These are phyloP conservation scores for Spiraea crenata DNA, from an alignment of 331 rosid genomes.

Conservation along the genomic window DNA sequence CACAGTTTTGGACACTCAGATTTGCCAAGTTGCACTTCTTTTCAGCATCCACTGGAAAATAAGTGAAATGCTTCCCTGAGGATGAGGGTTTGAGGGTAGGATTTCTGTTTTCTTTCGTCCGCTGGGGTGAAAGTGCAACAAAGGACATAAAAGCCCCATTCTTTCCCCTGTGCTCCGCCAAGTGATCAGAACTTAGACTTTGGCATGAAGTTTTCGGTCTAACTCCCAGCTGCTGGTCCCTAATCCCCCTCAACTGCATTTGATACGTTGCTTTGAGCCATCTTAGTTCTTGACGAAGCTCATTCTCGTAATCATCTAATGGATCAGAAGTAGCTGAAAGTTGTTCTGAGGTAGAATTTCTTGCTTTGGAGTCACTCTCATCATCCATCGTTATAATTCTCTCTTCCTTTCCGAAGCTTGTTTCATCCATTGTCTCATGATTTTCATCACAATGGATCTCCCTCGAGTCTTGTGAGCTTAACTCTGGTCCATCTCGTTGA, in stretches of 20 bases:
- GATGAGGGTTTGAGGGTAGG: constrained; percentile 24
- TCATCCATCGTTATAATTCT: constrained; percentile 35
- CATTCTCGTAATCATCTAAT: constrained; percentile 62
- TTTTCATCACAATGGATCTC: constrained; percentile 46
- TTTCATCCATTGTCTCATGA: constrained; percentile 32
- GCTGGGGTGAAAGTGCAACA: constrained; percentile 25
- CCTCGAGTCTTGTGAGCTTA: constrained; percentile 36
- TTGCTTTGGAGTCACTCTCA: constrained; percentile 28
- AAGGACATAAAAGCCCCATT: constrained; percentile 25
- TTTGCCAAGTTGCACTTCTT: constrained; percentile 30
- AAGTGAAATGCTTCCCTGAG: constrained; percentile 30
- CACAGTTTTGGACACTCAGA: constrained; percentile 29
- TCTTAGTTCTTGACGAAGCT: constrained; percentile 88
- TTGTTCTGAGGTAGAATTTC: constrained; percentile 28
- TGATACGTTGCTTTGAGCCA: constrained; percentile 99
- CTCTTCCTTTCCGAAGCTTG: constrained; percentile 47
- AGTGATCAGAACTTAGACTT: constrained; percentile 33
- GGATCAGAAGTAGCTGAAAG: constrained; percentile 28
- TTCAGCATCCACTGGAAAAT: constrained; percentile 29
- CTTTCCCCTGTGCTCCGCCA: constrained; percentile 30
- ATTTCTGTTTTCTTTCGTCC: constrained; percentile 29
- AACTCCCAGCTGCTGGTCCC: constrained; percentile 61
- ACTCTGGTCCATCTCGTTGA: constrained; percentile 64
- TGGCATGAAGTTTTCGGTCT: constrained; percentile 32
- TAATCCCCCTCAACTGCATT: constrained; percentile 81